Base-by-base conservation (phyloP, 164 flowering plant genomes). In the Vitis amurensis region DNA sequence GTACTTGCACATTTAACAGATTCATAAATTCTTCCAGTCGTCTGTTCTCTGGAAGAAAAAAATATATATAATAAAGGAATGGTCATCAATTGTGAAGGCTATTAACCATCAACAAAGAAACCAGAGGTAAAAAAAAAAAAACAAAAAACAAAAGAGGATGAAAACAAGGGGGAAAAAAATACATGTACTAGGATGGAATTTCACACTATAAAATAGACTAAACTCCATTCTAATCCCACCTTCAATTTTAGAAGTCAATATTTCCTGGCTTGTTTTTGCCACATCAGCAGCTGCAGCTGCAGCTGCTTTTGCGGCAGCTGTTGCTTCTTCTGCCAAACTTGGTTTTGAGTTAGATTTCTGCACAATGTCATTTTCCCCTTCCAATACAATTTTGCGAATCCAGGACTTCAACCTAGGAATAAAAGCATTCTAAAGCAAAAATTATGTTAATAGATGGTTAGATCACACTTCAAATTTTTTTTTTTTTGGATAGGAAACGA, bases 201-300 rank as follows among this genome's bases (percentile, higher is more conserved):
- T 59, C 62, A 59, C 15, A 48, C 5, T 4, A n/a, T 15, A 48
- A 53, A 37, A 27, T 13, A 30, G 62, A 19, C n/a, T 1, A 16
- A 12, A 16, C 2, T 4, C 15, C 14, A 11, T 29, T 19, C 3
- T 23, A 69, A 64, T 56, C 68, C 17, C 70, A 94, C 99, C 98
- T 82, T 88, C 92, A 81, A 50, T 83, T 82, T 83, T 90, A 16
- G 91, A 81, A 16, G 69, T 81, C 82, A 91, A 47, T 84, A 96
- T 85, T 50, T 91, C 97, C 77, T 90, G 97, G 83, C 91, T 91
- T 60, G 92, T 87, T 71, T 79, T 93, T 62, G 98, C 98, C 53
- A 91, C 92, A 80, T 93, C 97, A 70, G 91, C 72, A 66, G 99
- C 97, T 19, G 99, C 98, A 1, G 82, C 89, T 1, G 99, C 96